Evolutionary conservation across 345 rosid species (phyloP).

Genomic region (Mercurialis annua): DNA sequence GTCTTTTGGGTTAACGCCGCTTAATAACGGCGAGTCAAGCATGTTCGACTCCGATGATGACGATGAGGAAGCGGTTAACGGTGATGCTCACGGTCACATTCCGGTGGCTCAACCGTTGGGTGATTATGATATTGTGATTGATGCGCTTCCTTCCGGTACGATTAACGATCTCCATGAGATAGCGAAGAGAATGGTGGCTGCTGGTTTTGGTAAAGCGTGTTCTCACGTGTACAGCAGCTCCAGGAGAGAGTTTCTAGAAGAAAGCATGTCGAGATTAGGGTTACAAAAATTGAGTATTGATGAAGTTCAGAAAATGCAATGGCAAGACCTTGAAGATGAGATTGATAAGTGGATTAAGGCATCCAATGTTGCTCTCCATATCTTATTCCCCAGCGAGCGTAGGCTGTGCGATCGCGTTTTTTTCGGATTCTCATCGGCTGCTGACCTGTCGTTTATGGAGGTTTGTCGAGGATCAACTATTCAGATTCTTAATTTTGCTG

Average conservation of each 20-base stretch:
- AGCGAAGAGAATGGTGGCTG: constrained; percentile 81
- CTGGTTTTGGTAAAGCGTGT: constrained; percentile 69
- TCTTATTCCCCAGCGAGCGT: constrained; percentile 90
- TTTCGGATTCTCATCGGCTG: constrained; percentile 63
- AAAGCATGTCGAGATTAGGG: constrained; percentile 46
- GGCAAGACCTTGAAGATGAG: constrained; percentile 79
- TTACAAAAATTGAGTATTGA: constrained; percentile 60
- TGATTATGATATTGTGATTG: constrained; percentile 75
- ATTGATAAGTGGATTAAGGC: constrained; percentile 91
- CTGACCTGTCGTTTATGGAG: constrained; percentile 88
- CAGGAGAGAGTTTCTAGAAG: constrained; percentile 79
- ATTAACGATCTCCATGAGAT: constrained; percentile 81
- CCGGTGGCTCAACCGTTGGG: constrained; percentile 78
- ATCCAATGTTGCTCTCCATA: constrained; percentile 58
- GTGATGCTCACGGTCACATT: constrained; percentile 38
- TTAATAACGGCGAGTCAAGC: constrained; percentile 25
- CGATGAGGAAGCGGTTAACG: constrained; percentile 29
- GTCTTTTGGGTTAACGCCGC: constrained; percentile 41
- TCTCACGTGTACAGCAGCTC: constrained; percentile 74
- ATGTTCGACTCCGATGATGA: constrained; percentile 47
- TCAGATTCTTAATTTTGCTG: constrained; percentile 74
- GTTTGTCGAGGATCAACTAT: constrained; percentile 35
- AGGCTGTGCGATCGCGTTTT: constrained; percentile 86
- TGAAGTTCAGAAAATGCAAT: constrained; percentile 72
- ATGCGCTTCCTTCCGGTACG: constrained; percentile 78